Conservation (phyloP, 2,329 filamentous ascomycete species). For the Colletotrichum sp. region DNA sequence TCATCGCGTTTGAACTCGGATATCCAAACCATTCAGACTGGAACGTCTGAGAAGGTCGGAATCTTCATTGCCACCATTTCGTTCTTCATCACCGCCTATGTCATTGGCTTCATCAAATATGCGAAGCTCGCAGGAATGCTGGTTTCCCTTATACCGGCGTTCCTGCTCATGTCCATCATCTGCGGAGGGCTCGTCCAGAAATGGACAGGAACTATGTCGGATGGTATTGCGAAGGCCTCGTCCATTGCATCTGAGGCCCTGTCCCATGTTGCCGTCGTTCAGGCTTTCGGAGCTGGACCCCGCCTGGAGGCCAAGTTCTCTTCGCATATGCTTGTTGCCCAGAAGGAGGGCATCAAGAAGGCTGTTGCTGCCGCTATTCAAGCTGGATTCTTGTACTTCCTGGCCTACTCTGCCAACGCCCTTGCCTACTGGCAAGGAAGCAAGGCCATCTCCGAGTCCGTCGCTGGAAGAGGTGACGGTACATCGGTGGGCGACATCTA, state of each 20-base stretch:
- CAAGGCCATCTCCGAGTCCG: constrained; percentile 47
- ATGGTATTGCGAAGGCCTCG: constrained; percentile 52
- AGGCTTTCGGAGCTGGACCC: constrained; percentile 58
- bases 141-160: constrained; percentile 59
- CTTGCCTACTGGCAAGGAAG: constrained; percentile 73
- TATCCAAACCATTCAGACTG: constrained; percentile 63
- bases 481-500: constrained; percentile 56
- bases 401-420: constrained; percentile 70
- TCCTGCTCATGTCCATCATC: constrained; percentile 56
- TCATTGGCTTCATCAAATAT: constrained; percentile 66
- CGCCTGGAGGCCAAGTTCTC: constrained; percentile 61
- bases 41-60: constrained; percentile 68
- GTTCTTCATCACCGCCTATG: constrained; percentile 66
- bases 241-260: constrained; percentile 62
- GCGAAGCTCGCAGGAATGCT: constrained; percentile 62
- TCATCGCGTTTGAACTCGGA: constrained; percentile 62
- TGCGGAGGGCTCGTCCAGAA: constrained; percentile 56
- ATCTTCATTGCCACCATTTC: constrained; percentile 60
- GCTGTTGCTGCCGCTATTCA: constrained; percentile 61
- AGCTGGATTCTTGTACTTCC: constrained; percentile 68
- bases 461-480: constrained; percentile 35
- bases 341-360: constrained; percentile 62
- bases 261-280: constrained; percentile 57
- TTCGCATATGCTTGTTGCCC: constrained; percentile 52
- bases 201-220: constrained; percentile 46